Base-by-base conservation (phyloP, 202 grass and related monocot species). In the Elaeis oleifera region DNA sequence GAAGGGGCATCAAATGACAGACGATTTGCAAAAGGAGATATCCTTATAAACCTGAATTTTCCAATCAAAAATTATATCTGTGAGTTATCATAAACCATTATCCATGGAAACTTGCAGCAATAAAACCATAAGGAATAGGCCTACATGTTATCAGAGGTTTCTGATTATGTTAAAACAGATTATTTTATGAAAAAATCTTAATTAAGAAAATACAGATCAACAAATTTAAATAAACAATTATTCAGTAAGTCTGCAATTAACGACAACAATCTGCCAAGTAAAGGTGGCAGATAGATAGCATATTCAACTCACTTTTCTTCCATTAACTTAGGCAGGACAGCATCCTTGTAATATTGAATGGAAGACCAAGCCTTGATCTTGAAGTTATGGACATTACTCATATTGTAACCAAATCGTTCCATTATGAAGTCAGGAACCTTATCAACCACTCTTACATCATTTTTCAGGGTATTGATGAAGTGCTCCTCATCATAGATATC, bases 371-470 rank as follows among this genome's bases (percentile, higher is more conserved):
- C 92, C 81, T 89, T 99, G 71, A 99, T 86, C 74, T 99, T 99
- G 88, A 99, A 99, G 71, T 99, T 99, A 72, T 79, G 84, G 36
- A 84, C 94, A 73, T 99, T 99, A 73, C 82, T 99, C 82, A 99
- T 74, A 69, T 99, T 99, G 75, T 87, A 61, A 71, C 80, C 85
- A 50, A 99, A 99, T 26, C 94, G 67, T 63, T 92, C 94, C 88
- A 94, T 84, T 73, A 99, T 89, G 61, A 89, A 94, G 15, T 83
- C 79, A 58, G 94, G 94, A 48, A 94, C 82, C 63, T 84, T 94
- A 63, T 89, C 73, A 61, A 99, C 78, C 59, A 99, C 81, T 70
- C 70, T 75, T 11, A 99, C 88, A 77, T 94, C 88, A 81, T 84
- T 89, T 80, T 92, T 80, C 52, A 99, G 79, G 67, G 27, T 75